Evolutionary conservation across 805 yeast species (phyloP).

Genomic region (Suhomyces prunicola): DNA sequence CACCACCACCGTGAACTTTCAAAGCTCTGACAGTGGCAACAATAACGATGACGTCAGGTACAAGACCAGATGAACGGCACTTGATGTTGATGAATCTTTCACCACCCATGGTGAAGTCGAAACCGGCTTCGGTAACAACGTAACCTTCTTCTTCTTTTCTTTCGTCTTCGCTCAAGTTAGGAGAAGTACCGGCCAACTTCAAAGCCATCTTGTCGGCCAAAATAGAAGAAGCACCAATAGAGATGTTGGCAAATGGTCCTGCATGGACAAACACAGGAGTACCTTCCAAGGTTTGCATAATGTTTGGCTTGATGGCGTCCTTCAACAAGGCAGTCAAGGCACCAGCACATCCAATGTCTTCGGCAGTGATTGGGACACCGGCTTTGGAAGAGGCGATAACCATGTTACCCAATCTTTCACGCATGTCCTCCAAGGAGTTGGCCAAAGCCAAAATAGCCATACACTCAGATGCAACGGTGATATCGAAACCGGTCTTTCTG

Average conservation of each 20-base stretch:
- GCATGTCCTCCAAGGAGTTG: constrained; percentile 73
- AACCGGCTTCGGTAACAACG: constrained; percentile 97
- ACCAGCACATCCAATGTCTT: constrained; percentile 94
- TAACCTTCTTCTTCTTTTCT: constrained; percentile 64
- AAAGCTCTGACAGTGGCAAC: constrained; percentile 85
- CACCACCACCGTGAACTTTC: constrained; percentile 86
- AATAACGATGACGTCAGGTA: constrained; percentile 73
- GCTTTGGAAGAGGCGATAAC: constrained; percentile 77
- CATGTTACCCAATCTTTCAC: constrained; percentile 82
- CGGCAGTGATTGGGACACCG: constrained; percentile 87
- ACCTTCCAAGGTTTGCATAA: constrained; percentile 97
- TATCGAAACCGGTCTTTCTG: constrained; percentile 89
- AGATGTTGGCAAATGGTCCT: constrained; percentile 96
- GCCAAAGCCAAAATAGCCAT: constrained; percentile 94
- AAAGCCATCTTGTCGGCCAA: constrained; percentile 91
- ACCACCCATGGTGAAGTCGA: constrained; percentile 99
- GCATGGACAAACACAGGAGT: constrained; percentile 98
- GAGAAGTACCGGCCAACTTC: constrained; percentile 72
- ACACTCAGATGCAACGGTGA: constrained; percentile 92
- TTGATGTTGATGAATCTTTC: constrained; percentile 92
- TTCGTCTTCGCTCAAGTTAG: constrained; percentile 41
- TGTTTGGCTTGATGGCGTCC: constrained; percentile 93
- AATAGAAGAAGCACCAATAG: constrained; percentile 94
- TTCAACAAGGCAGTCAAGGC: constrained; percentile 91
- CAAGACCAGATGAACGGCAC: constrained; percentile 75